phyloP scores from a whole-genome alignment of 306 rosid genomes.

The Vigna hirtella region DNA sequence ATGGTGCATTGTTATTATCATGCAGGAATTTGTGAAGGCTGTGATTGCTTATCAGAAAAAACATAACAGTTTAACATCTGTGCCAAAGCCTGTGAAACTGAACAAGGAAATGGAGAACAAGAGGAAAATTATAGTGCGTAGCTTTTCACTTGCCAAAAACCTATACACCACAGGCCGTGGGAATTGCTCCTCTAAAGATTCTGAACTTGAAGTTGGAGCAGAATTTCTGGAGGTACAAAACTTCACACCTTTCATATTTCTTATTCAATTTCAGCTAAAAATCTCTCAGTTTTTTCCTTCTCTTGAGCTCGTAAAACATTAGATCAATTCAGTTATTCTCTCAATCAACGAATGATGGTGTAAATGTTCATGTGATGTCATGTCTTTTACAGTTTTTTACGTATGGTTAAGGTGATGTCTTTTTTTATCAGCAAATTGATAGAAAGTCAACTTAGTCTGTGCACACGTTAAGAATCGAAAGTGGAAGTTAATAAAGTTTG shows the following conservation, averaged over 20 bases:
- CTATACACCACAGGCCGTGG: conserved; percentile 58
- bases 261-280: too few relatives aligned
- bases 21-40: conserved; percentile 93
- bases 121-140: conserved; percentile 61
- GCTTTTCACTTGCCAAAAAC: conserved; percentile 73
- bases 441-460: too few relatives aligned
- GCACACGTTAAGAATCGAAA: too few relatives aligned
- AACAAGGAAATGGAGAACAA: conserved; percentile 73
- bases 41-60: conserved; percentile 77
- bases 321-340: not conserved
- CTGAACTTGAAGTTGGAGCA: conserved; percentile 76
- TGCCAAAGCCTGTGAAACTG: conserved; percentile 55
- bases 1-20: not conserved
- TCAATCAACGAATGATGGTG: too few relatives aligned
- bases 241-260: not conserved
- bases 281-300: too few relatives aligned
- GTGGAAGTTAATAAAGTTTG: too few relatives aligned
- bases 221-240: conserved; percentile 72
- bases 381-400: not conserved
- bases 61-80: conserved; percentile 47
- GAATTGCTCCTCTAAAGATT: conserved; percentile 49
- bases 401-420: not conserved
- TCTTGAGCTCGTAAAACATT: too few relatives aligned
- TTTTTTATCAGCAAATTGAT: too few relatives aligned
- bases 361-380: too few relatives aligned